phyloP scores from a whole-genome alignment of 169 alveolate genomes.

The Eimeria falciformis region DNA sequence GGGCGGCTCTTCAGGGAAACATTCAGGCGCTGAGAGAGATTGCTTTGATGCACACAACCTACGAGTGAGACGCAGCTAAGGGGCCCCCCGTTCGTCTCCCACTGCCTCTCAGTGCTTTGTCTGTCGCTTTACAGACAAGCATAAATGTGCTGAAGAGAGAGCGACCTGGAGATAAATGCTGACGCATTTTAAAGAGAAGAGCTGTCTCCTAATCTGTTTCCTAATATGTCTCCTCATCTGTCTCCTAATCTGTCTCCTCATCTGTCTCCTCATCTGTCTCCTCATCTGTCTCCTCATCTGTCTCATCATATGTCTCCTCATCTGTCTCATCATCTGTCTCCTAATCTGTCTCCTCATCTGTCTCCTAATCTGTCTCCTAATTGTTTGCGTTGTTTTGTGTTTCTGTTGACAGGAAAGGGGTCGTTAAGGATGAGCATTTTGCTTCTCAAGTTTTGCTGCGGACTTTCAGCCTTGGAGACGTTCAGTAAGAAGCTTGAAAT shows the following conservation, averaged over 20 bases:
- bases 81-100: not conserved
- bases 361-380: too few species aligned
- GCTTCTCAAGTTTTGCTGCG: not conserved
- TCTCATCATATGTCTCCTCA: too few species aligned
- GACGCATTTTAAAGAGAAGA: too few species aligned
- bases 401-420: not conserved
- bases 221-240: not conserved
- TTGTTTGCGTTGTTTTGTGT: not conserved
- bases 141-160: too few species aligned
- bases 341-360: too few species aligned
- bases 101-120: not conserved
- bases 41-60: not conserved
- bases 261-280: too few species aligned
- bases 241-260: not conserved
- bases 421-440: not conserved
- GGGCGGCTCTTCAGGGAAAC: conserved; percentile 74
- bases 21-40: conserved; percentile 51
- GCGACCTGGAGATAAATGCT: too few species aligned
- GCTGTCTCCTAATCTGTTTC: not conserved
- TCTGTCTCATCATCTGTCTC: too few species aligned
- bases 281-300: not conserved
- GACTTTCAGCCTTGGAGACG: not conserved
- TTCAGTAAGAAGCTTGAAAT: not conserved
- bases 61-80: not conserved
- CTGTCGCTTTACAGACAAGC: not conserved